Base-by-base conservation (phyloP, 2,329 filamentous ascomycete species). In the Fusarium papillatum region DNA sequence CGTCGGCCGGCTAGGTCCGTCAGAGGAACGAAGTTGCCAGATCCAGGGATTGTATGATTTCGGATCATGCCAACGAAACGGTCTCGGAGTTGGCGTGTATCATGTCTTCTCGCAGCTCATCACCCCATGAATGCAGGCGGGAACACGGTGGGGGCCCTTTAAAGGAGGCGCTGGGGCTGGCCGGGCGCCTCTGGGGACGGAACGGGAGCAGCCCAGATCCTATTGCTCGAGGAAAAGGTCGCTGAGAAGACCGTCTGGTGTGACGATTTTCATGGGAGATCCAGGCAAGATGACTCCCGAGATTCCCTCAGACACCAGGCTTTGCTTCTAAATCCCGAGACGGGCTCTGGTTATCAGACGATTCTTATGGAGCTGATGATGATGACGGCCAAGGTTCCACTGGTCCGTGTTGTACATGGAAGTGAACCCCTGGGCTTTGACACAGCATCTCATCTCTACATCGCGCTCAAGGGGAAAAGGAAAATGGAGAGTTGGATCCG, bases 41-140 rank as follows among this genome's bases (percentile, higher is more conserved):
- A 63, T 38, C 31, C 22, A 59, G 43, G 39, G 43, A 67, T 77
- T 72, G 72, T 68, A 60, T 78, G 74, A 76, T 74, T 74, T 68
- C 64, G 48, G 62, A 74, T 71, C 70, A 77, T 75, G 65, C 63
- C 73, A 70, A 61, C 64, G 69, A 64, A 62, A 73, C 59, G 67
- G 67, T 38, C 43, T 74, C 43, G 64, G 41, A 50, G 64, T 66
- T 71, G 50, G 65, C 61, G 60, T 65, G 50, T 66, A 71, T 74
- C 71, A 63, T 64, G 66, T 70, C 72, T 75, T 43, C 43, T 59
- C 24, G 22, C 41, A 19, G 38, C 63, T 68, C 66, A 66, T 76
- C 74, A 76, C 71, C 73, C 74, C 73, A 76, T 76, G 67, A 50
- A 69, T 74, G 71, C 70, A 69, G 46, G 73, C 68, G 57, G 50